These are phyloP conservation scores for Saxophila tyrrhenica DNA, from an alignment of 495 filamentous ascomycete species.

Conservation along the genomic window DNA sequence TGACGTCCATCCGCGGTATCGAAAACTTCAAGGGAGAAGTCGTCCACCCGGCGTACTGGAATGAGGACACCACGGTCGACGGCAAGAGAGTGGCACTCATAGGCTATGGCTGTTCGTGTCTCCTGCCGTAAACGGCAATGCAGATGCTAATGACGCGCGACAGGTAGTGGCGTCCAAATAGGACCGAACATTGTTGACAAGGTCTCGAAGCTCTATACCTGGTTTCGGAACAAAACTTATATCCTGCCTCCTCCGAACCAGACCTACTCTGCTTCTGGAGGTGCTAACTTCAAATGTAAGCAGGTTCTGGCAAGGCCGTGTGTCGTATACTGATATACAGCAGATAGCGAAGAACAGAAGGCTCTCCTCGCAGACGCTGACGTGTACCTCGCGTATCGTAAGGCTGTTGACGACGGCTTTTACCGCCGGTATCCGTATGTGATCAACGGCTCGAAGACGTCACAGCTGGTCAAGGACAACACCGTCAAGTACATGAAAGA, in stretches of 20 bases:
- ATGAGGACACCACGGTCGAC: background rate
- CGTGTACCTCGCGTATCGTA: slow-evolving; percentile 8
- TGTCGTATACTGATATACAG: too few species aligned
- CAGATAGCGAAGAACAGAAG: slow-evolving; percentile 10
- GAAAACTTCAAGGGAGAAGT: slow-evolving; percentile 8
- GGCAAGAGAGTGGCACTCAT: slow-evolving; percentile 8
- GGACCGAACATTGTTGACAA: slow-evolving; percentile 6
- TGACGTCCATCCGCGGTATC: slow-evolving; percentile 3
- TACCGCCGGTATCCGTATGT: slow-evolving; percentile 8
- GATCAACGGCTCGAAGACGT: slow-evolving; percentile 9
- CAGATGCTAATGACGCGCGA: background rate
- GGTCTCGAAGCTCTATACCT: slow-evolving; percentile 7
- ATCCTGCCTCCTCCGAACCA: slow-evolving; percentile 8
- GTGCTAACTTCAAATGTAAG: slow-evolving; percentile 12
- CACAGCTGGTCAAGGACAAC: slow-evolving; percentile 7
- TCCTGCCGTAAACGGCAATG: too few species aligned
- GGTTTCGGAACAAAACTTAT: slow-evolving; percentile 10
- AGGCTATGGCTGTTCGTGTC: slow-evolving; percentile 4
- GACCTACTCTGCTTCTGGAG: background rate
- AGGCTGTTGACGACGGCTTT: slow-evolving; percentile 8
- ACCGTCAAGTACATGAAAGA: slow-evolving; percentile 10
- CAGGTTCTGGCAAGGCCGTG: too few species aligned
- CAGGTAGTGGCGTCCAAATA: slow-evolving; percentile 11
- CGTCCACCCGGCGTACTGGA: slow-evolving; percentile 7
- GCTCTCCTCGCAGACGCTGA: slow-evolving; percentile 2